Percentiles rank a stretch among this genome's conserved stretches.
These are phyloP conservation scores for Phytophthora pluvialis DNA, from an alignment of 352 stramenopile species.

Conservation along the genomic window DNA sequence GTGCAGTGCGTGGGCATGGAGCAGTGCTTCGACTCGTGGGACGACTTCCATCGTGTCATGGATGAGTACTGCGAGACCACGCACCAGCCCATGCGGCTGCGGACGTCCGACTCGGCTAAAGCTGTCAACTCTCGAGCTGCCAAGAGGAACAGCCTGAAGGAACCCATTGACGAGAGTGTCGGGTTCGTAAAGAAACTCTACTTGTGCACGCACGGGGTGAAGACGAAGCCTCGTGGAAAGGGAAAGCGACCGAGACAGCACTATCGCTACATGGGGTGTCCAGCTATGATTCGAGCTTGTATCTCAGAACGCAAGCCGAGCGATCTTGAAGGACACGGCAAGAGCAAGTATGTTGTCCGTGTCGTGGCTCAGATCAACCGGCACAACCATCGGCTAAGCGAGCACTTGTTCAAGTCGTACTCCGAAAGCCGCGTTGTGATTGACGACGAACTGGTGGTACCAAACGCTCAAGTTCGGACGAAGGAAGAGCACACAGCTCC, in stretches of 20 bases:
- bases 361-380: conserved; percentile 88
- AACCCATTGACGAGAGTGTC: conserved; percentile 86
- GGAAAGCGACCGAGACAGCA: conserved; percentile 81
- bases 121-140: conserved; percentile 78
- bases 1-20: conserved; percentile 78
- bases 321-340: conserved; percentile 48
- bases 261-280: conserved; percentile 86
- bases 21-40: conserved; percentile 83
- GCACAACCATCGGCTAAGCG: conserved; percentile 85
- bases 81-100: conserved; percentile 81
- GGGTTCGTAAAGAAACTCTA: conserved; percentile 90
- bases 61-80: conserved; percentile 76
- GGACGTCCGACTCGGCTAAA: conserved; percentile 83
- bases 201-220: conserved; percentile 83
- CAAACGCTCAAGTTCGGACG: conserved; percentile 42
- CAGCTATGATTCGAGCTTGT: conserved; percentile 82
- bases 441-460: conserved; percentile 77
- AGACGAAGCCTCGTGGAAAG: conserved; percentile 84
- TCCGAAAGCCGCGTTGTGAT: conserved; percentile 87
- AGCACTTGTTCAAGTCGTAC: conserved; percentile 89
- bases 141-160: conserved; percentile 86
- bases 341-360: conserved; percentile 85
- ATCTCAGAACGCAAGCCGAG: conserved; percentile 80
- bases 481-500: conserved; percentile 55
- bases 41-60: conserved; percentile 85